Evolutionary conservation across 1,139 yeast genomes (phyloP).

Genomic region (Yamadazyma siamensis): DNA sequence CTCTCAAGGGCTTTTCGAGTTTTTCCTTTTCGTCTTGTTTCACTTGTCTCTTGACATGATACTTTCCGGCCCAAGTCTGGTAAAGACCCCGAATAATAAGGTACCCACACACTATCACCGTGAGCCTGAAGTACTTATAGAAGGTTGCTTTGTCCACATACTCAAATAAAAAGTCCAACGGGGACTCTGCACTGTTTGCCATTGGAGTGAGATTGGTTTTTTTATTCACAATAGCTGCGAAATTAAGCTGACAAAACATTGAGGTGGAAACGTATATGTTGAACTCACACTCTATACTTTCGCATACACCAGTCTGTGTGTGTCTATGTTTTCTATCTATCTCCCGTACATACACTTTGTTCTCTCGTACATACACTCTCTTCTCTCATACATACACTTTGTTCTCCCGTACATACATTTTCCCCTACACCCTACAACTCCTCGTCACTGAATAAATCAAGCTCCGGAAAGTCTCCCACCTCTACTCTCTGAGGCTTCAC

Average conservation of each 20-base stretch:
- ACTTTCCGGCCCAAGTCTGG: conserved; percentile 43
- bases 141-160: conserved; percentile 34
- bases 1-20: conserved; percentile 32
- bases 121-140: conserved; percentile 37
- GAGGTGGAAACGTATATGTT: too few relatives aligned
- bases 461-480: conserved; percentile 52
- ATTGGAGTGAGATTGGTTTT: too few relatives aligned
- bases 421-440: conserved; percentile 15
- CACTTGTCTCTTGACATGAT: conserved; percentile 50
- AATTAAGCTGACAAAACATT: too few relatives aligned
- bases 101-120: conserved; percentile 34
- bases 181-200: background rate
- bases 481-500: conserved; percentile 48
- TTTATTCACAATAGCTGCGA: too few relatives aligned
- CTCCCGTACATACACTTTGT: too few relatives aligned
- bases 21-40: conserved; percentile 45
- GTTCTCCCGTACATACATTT: too few relatives aligned
- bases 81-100: conserved; percentile 35
- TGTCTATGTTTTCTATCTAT: too few relatives aligned
- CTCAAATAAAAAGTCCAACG: conserved; percentile 33
- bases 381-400: too few relatives aligned
- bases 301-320: too few relatives aligned
- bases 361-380: too few relatives aligned
- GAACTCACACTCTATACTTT: too few relatives aligned
- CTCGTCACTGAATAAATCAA: conserved; percentile 40